A percentile compares a stretch with the other conserved stretches of the same genome.
These are phyloP conservation scores for Moelleriella libera DNA, from an alignment of 2,329 filamentous ascomycete genomes.

Conservation along the genomic window DNA sequence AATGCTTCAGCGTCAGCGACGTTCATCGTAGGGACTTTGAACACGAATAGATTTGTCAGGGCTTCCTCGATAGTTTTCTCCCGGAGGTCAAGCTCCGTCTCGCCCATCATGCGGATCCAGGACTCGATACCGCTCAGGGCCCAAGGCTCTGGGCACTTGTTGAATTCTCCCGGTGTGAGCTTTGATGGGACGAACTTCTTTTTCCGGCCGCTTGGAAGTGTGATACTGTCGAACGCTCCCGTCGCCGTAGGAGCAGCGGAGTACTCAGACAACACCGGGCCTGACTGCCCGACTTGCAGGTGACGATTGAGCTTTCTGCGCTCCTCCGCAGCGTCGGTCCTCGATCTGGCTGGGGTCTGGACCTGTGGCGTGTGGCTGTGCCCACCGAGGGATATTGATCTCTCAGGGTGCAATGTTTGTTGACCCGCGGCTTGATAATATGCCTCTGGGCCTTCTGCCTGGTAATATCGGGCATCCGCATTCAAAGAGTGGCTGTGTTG, in stretches of 20 bases:
- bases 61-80: conserved; percentile 77
- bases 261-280: conserved; percentile 39
- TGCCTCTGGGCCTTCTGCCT: conserved; percentile 32
- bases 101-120: conserved; percentile 82
- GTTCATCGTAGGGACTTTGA: conserved; percentile 97
- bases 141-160: conserved; percentile 81
- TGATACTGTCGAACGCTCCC: conserved; percentile 64
- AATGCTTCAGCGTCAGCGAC: conserved; percentile 89
- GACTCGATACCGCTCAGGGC: conserved; percentile 73
- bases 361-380: conserved; percentile 70
- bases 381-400: conserved; percentile 71
- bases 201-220: conserved; percentile 63
- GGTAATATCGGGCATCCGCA: conserved; percentile 26
- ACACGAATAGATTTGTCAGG: conserved; percentile 75
- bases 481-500: conserved; percentile 36
- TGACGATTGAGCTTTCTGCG: conserved; percentile 40
- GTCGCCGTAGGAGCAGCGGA: conserved; percentile 41
- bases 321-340: conserved; percentile 79
- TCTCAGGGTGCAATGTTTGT: conserved; percentile 36
- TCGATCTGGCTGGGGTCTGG: conserved; percentile 73
- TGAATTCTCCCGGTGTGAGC: conserved; percentile 66
- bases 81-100: conserved; percentile 80
- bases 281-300: conserved; percentile 36
- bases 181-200: conserved; percentile 79
- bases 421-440: conserved; percentile 25